phyloP scores from a whole-genome alignment of 2,329 filamentous ascomycete genomes.

The Hymenoscyphus fructigenus region DNA sequence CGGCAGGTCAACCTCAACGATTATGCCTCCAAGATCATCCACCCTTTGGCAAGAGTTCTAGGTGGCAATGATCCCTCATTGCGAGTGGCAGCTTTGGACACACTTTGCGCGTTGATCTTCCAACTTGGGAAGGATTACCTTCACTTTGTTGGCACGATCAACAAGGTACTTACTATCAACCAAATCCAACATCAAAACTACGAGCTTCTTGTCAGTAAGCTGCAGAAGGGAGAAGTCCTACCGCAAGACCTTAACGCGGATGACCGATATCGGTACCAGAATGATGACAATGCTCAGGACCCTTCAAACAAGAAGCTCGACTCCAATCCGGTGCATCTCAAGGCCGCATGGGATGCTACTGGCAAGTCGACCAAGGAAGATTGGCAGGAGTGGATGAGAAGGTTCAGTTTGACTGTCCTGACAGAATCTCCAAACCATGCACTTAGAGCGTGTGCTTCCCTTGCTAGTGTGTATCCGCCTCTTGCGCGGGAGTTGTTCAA shows the following conservation, averaged over 20 bases:
- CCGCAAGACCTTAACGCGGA: constrained; percentile 92
- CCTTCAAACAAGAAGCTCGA: constrained; percentile 90
- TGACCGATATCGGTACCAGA: constrained; percentile 72
- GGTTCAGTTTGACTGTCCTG: constrained; percentile 92
- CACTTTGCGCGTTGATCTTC: constrained; percentile 90
- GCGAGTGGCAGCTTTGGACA: constrained; percentile 83
- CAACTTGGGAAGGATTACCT: constrained; percentile 94
- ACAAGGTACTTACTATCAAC: constrained; percentile 76
- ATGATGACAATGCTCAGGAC: constrained; percentile 82
- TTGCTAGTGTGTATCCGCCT: constrained; percentile 88
- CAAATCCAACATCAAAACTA: constrained; percentile 90
- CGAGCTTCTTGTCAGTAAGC: constrained; percentile 84
- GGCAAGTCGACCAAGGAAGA: constrained; percentile 98
- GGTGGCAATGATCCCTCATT: constrained; percentile 70
- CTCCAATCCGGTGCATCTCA: constrained; percentile 96
- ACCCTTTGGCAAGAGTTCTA: constrained; percentile 83
- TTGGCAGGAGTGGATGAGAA: constrained; percentile 98
- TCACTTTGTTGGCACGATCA: constrained; percentile 90
- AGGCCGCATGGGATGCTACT: constrained; percentile 94
- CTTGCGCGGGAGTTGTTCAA: constrained; percentile 95
- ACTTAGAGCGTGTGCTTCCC: constrained; percentile 83
- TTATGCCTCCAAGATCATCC: constrained; percentile 93
- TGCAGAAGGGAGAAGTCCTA: constrained; percentile 92
- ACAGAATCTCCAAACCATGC: constrained; percentile 96
- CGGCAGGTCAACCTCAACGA: constrained; percentile 97